Base-by-base conservation (phyloP, 148 eudicot genomes). In the Hydrangea macrophylla region DNA sequence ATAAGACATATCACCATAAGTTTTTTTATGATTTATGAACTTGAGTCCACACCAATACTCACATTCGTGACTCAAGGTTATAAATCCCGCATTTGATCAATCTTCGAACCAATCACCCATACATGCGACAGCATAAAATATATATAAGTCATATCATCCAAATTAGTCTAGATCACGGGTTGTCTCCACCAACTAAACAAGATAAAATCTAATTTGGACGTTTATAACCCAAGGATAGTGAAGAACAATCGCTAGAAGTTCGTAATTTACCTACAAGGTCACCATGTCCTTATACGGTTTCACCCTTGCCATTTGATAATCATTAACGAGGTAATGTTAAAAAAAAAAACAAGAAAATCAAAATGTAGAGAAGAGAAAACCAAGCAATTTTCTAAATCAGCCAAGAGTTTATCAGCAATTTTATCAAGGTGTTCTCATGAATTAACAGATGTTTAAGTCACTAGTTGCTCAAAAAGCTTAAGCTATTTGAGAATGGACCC, bases 221-320 rank as follows among this genome's bases (percentile, higher is more conserved):
- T 30, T n/a, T 48, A 35, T 35, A 28, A 36, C 39, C 31, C 17
- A 55, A 7, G 20, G 23, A 13, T 51, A 55, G 37, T 24, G 70
- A 32, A 55, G 60, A 45, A 54, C n/a, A 67, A 54, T 6, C n/a
- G 36, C 27, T 27, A 55, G 26, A 22, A 63, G 20, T 67, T 37
- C 18, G 31, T 0, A 7, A 51, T 51, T 65, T 65, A 35, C 37
- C 31, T 3, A 5, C 25, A 35, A 57, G 54, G n/a, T n/a, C n/a
- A n/a, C 26, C 58, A 56, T 56, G 30, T 35, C 25, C 5, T 37
- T 33, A 5, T 51, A 67, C 11, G 18, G 51, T 31, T 20, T 65
- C n/a, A 67, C 26, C 59, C 6, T 54, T 54, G 48, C 33, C 6
- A 35, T 8, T 23, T 1, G 32, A 35, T 9, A 35, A 22, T 22